phyloP scores from a whole-genome alignment of 345 rosid species.

The Sapria himalayana region DNA sequence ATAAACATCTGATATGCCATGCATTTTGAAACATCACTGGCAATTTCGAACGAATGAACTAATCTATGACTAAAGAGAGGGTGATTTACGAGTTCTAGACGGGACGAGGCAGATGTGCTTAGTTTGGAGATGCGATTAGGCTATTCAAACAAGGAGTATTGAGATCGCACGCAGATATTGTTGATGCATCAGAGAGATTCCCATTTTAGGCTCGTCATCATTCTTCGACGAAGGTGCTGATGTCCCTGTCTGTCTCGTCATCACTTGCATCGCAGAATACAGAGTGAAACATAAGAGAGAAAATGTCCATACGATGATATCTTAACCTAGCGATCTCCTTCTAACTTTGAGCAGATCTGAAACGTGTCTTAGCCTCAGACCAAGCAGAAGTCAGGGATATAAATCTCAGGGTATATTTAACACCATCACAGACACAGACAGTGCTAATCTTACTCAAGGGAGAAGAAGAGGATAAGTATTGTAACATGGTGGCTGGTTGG shows the following conservation, averaged over 20 bases:
- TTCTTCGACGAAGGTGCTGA: conserved; percentile 26
- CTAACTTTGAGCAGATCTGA: too few relatives aligned
- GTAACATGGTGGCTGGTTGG: too few relatives aligned
- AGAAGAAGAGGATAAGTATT: too few relatives aligned
- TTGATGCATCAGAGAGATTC: conserved; percentile 33
- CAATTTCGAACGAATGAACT: neutral
- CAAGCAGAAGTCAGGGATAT: conserved; percentile 13
- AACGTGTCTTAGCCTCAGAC: neutral
- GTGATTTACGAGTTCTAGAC: conserved; percentile 7
- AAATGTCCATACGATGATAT: too few relatives aligned
- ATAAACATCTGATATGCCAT: conserved; percentile 10
- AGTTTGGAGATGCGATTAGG: too few relatives aligned
- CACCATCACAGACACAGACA: conserved; percentile 27
- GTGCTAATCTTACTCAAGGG: too few relatives aligned
- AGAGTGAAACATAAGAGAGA: too few relatives aligned
- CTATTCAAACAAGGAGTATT: too few relatives aligned
- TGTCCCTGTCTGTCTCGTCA: conserved; percentile 75
- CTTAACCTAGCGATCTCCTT: too few relatives aligned
- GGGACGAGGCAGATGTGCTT: too few relatives aligned
- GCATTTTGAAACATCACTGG: conserved; percentile 11
- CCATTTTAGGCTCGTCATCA: conserved; percentile 23
- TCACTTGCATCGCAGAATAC: conserved; percentile 49
- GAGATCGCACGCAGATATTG: neutral
- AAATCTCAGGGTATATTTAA: conserved; percentile 43
- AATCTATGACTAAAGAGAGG: neutral